A percentile compares a stretch with the other conserved stretches of the same genome.
phyloP scores from a whole-genome alignment of 106 monocot species.

The Narthecium ossifragum region DNA sequence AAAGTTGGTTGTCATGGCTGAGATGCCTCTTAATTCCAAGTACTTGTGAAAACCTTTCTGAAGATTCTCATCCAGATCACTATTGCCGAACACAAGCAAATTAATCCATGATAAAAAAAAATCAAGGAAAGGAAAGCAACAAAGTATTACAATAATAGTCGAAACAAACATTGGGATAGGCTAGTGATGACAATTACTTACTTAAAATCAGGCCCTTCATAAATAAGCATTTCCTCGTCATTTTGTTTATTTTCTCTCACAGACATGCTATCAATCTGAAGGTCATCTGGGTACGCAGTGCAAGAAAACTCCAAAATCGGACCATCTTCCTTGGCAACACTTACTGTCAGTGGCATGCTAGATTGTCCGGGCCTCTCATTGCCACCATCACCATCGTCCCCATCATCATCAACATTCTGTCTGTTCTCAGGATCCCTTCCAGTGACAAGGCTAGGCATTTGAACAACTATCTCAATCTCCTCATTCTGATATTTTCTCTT shows the following conservation, averaged over 20 bases:
- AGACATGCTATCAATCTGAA: constrained; percentile 63
- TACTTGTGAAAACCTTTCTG: constrained; percentile 72
- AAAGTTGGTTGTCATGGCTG: constrained; percentile 41
- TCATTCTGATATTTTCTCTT: constrained; percentile 49
- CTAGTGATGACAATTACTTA: constrained; percentile 4
- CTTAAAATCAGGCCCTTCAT: constrained; percentile 73
- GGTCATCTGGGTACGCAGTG: constrained; percentile 69
- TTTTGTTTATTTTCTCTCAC: constrained; percentile 24
- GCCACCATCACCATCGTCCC: constrained; percentile 11
- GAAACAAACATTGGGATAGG: background rate
- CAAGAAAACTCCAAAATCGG: constrained; percentile 56
- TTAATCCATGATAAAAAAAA: background rate
- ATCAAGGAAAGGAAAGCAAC: background rate
- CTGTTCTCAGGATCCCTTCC: constrained; percentile 50
- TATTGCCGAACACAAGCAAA: constrained; percentile 4
- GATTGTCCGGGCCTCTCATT: constrained; percentile 26
- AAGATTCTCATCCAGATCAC: constrained; percentile 74
- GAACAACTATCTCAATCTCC: constrained; percentile 47
- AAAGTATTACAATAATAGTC: background rate
- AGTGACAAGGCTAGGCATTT: constrained; percentile 70
- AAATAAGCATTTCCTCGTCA: constrained; percentile 40
- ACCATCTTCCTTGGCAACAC: constrained; percentile 31
- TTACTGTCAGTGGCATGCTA: constrained; percentile 52
- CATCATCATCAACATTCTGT: constrained; percentile 3
- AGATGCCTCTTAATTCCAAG: constrained; percentile 57